Evolutionary conservation across 495 filamentous ascomycete species (phyloP), one percentile per base, ranked within the genome.

Genomic region (Penicillium paxilli): DNA sequence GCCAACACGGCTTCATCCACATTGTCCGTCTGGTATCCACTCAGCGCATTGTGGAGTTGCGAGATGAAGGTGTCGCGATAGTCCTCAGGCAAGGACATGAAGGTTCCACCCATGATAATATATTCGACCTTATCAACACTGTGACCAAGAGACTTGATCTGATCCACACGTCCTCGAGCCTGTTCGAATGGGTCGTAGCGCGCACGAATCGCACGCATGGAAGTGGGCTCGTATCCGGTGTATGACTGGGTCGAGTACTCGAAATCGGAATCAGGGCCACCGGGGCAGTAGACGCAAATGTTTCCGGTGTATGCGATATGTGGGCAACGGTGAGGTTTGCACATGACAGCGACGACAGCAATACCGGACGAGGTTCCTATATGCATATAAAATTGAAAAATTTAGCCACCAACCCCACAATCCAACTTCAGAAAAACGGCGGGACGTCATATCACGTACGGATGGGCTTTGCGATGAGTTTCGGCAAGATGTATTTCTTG

Each of bases 331-430:
- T 98, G 94, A 25, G 94, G 94, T 72, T 98, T 98, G 80, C 94
- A 98, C 94, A 98, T 98, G 49, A 98, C 95, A 16, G 95, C 94
- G 33, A 98, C 94, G 9, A 98, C 95, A n/a, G 94, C 95, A 60
- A 98, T 98, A 30, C 94, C 94, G 35, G 93, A 96, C 5, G 93
- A 94, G 11, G 91, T 96, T 65, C 88, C 85, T 87, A 57, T 33
- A 11, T 47, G 24, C 22, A n/a, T n/a, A n/a, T n/a, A n/a, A n/a
- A n/a, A n/a, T n/a, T n/a, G n/a, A n/a, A n/a, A n/a, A n/a, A n/a
- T n/a, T n/a, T n/a, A n/a, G n/a, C n/a, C n/a, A n/a, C n/a, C n/a
- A n/a, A n/a, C n/a, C n/a, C n/a, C n/a, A n/a, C n/a, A n/a, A 19
- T 38, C 35, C 40, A 42, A 42, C n/a, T n/a, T n/a, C n/a, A n/a